Percentiles rank a stretch among this genome's conserved stretches.
These are phyloP conservation scores for Aureobasidium sp. DNA, from an alignment of 2,329 filamentous ascomycete genomes.

Conservation along the genomic window DNA sequence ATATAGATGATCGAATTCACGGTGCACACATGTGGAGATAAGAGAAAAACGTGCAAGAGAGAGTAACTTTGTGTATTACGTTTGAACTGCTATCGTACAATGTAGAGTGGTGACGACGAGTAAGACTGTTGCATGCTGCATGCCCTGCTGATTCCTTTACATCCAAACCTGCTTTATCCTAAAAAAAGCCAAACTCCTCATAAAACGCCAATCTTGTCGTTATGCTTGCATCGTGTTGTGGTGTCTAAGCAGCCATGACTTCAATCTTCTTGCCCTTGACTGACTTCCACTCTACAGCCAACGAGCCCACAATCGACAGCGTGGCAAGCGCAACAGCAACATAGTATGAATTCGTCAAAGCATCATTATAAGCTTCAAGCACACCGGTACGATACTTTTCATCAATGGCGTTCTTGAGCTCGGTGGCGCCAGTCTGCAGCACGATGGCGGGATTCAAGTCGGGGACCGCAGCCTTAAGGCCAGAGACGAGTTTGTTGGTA, in stretches of 20 bases:
- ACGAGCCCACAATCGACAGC: constrained; percentile 48
- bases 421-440: constrained; percentile 48
- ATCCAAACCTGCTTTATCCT: too few relatives aligned
- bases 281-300: constrained; percentile 57
- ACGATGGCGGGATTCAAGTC: constrained; percentile 39
- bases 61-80: too few relatives aligned
- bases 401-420: constrained; percentile 50
- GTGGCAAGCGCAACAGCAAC: constrained; percentile 51
- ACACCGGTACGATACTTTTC: constrained; percentile 47
- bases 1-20: too few relatives aligned
- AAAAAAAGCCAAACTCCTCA: too few relatives aligned
- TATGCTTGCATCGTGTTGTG: not conserved
- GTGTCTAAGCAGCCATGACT: constrained; percentile 24
- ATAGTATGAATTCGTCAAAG: constrained; percentile 54
- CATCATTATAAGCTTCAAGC: constrained; percentile 56
- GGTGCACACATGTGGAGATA: too few relatives aligned
- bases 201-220: not conserved
- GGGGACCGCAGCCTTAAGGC: constrained; percentile 33
- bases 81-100: too few relatives aligned
- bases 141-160: too few relatives aligned
- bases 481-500: constrained; percentile 42
- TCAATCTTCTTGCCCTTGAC: constrained; percentile 50
- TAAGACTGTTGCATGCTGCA: too few relatives aligned
- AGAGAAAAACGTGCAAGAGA: too few relatives aligned
- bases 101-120: too few relatives aligned